Base-by-base conservation (phyloP, 768 basidiomycete genomes). In the Crepidotus variabilis region DNA sequence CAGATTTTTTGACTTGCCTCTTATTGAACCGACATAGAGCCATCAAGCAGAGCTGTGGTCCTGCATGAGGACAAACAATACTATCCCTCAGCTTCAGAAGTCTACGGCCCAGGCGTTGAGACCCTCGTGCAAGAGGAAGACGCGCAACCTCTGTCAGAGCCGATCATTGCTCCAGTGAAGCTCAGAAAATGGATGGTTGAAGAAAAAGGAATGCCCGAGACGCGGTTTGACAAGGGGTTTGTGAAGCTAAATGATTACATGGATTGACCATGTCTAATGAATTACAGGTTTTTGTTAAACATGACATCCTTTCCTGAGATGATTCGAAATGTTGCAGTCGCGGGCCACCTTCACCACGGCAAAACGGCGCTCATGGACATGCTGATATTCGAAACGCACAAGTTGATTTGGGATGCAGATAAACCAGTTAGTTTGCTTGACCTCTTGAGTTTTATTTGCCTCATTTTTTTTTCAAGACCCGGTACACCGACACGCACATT, bases 41-140 rank as follows among this genome's bases (percentile, higher is more conserved):
- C 91, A 43, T 72, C 79, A 32, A 88, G 90, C 61, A 91, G 87
- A 58, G 91, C 91, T 50, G 88, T 94, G 18, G 71, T 98, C 46
- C 78, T 98, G 47, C 96, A 98, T 65, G 97, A 98, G 69, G 91
- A 99, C 74, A 99, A 99, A 72, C 91, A 94, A 71, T 98, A 99
- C 71, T 99, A 99, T 69, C 92, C 94, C 13, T 89, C 90, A 13
- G 96, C 97, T 1, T 78, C 78, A 54, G 94, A 98, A 16, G 85
- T 95, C 1, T 99, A 99, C 70, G 97, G 97, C 2, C 78, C 84
- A 36, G 97, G 87, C 57, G 97, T 99, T 28, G 96, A 98, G 73
- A 90, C 97, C 0, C 73, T 98, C 62, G 97, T 99, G 1, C 97
- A 98, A 68, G 97, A 99, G 71, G 97, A 99, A 73, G 97, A 99